A percentile compares a stretch with the other conserved stretches of the same genome.
These are phyloP conservation scores for Venturia nashicola DNA, from an alignment of 2,329 filamentous ascomycete species.

Conservation along the genomic window DNA sequence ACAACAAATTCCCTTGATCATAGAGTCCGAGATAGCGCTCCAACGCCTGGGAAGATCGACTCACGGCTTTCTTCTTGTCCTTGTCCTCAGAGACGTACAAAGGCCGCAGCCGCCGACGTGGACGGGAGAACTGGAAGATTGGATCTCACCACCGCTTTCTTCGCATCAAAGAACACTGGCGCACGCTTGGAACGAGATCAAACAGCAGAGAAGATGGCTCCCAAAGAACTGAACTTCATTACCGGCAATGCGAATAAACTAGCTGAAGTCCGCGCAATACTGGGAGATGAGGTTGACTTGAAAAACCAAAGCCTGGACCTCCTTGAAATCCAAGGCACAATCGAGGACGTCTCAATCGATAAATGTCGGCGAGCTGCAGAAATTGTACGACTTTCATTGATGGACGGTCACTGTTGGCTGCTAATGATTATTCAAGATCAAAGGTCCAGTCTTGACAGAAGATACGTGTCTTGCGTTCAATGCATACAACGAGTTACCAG, in stretches of 20 bases:
- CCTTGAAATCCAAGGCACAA: constrained; percentile 79
- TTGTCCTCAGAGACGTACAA: not conserved
- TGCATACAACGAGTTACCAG: constrained; percentile 80
- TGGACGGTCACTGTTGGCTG: not conserved
- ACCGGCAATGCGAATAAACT: constrained; percentile 95
- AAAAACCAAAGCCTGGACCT: constrained; percentile 66
- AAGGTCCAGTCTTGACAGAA: constrained; percentile 85
- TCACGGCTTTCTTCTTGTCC: not conserved
- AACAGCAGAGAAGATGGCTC: constrained; percentile 22
- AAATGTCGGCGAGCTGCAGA: constrained; percentile 79
- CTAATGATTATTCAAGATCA: constrained; percentile 53
- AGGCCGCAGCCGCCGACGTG: not conserved
- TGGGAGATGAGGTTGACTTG: constrained; percentile 60
- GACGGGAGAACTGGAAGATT: not conserved
- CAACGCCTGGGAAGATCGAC: not conserved
- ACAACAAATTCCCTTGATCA: not conserved
- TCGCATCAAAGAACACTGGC: not conserved
- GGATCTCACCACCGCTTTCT: not conserved
- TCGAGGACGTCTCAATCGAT: constrained; percentile 81
- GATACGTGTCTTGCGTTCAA: constrained; percentile 92
- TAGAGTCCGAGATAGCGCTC: not conserved
- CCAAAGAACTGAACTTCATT: constrained; percentile 71
- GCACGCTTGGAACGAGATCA: not conserved
- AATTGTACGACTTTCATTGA: constrained; percentile 38
- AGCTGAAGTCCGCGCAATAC: constrained; percentile 74